phyloP scores from a whole-genome alignment of 495 filamentous ascomycete genomes.

The Talaromyces adpressus region DNA sequence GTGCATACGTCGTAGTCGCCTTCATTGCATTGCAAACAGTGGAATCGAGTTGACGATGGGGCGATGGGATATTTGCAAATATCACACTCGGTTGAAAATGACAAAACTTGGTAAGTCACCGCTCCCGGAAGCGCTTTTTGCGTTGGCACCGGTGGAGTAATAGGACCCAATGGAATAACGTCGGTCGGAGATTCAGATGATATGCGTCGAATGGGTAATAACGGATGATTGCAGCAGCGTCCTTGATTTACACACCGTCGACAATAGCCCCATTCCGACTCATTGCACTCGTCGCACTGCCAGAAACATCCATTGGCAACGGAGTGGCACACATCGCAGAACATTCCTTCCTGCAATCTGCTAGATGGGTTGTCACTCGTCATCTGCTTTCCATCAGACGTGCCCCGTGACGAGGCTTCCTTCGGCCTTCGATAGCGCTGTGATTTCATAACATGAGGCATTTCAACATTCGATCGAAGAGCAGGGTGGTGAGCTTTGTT shows the following conservation, averaged over 20 bases:
- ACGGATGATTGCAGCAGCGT: slow-evolving; percentile 65
- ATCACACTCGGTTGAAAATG: slow-evolving; percentile 65
- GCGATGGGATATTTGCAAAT: slow-evolving; percentile 66
- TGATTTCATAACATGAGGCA: slow-evolving; percentile 60
- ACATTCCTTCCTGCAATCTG: slow-evolving; percentile 70
- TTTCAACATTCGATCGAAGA: slow-evolving; percentile 34
- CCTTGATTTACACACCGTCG: slow-evolving; percentile 72
- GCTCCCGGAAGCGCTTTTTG: slow-evolving; percentile 11
- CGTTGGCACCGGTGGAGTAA: slow-evolving; percentile 28
- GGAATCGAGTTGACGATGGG: slow-evolving; percentile 59
- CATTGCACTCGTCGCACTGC: slow-evolving; percentile 77
- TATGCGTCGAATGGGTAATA: slow-evolving; percentile 58
- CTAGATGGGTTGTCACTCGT: slow-evolving; percentile 58
- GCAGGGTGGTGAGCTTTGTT: slow-evolving; percentile 35
- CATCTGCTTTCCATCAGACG: slow-evolving; percentile 25
- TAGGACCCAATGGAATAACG: slow-evolving; percentile 19
- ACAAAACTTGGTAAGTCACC: slow-evolving; percentile 47
- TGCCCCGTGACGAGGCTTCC: slow-evolving; percentile 19
- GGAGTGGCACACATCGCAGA: slow-evolving; percentile 68
- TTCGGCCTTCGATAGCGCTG: slow-evolving; percentile 58
- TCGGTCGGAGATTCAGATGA: slow-evolving; percentile 16
- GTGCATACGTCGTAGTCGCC: slow-evolving; percentile 83
- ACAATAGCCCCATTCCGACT: slow-evolving; percentile 91
- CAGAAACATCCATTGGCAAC: slow-evolving; percentile 74
- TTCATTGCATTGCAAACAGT: slow-evolving; percentile 61